Evolutionary conservation across 345 rosid genomes (phyloP).

Genomic region (Linum trigynum): DNA sequence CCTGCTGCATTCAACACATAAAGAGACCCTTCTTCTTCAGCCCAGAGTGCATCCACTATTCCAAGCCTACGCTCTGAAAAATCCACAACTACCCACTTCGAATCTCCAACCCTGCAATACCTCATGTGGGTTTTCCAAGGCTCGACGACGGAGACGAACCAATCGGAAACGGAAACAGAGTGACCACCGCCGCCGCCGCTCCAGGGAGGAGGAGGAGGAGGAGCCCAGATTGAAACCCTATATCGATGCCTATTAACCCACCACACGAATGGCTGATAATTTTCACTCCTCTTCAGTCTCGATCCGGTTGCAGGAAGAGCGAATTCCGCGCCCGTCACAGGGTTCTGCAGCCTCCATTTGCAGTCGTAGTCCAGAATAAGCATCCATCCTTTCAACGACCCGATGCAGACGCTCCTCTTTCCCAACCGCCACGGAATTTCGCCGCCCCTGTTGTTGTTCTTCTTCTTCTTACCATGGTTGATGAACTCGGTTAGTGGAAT

Average conservation of each 20-base stretch:
- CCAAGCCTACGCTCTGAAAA: not conserved
- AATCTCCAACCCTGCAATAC: not conserved
- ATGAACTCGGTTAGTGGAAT: not conserved
- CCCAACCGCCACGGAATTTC: not conserved
- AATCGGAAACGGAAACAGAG: not conserved
- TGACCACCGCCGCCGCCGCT: not conserved
- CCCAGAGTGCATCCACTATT: not conserved
- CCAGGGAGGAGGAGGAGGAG: not conserved
- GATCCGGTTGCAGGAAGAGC: not conserved
- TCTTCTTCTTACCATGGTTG: not conserved
- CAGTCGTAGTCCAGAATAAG: not conserved
- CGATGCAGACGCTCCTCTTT: not conserved
- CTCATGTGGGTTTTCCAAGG: not conserved
- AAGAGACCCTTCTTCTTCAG: not conserved
- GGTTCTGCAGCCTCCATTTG: not conserved
- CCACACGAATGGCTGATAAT: not conserved
- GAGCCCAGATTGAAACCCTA: not conserved
- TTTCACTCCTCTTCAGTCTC: too few species aligned
- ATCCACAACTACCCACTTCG: not conserved
- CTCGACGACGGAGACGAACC: not conserved
- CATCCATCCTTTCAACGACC: not conserved
- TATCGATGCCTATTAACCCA: not conserved
- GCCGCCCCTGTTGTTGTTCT: not conserved
- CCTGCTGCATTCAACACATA: not conserved
- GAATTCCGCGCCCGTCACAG: not conserved